A percentile compares a stretch with the other conserved stretches of the same genome.
Conservation (phyloP, 2,329 filamentous ascomycete genomes). For the Trichoderma semiorbis region DNA sequence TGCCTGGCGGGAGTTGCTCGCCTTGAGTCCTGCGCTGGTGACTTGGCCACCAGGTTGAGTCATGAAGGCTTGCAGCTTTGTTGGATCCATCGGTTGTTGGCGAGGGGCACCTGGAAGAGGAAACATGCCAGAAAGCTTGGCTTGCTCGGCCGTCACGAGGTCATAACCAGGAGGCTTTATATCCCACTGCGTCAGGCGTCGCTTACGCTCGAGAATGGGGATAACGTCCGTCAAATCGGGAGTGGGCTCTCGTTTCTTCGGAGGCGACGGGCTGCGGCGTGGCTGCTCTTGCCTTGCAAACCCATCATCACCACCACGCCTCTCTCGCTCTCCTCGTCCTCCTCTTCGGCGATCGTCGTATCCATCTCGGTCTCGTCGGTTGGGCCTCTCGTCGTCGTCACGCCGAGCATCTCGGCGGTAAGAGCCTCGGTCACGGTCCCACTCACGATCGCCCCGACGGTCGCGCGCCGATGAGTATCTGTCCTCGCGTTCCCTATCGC, state of each 20-base stretch:
- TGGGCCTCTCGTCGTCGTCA: constrained; percentile 60
- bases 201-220: constrained; percentile 80
- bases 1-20: constrained; percentile 87
- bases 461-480: constrained; percentile 70
- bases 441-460: constrained; percentile 67
- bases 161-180: constrained; percentile 98
- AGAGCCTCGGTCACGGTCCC: constrained; percentile 66
- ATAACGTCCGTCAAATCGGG: constrained; percentile 86
- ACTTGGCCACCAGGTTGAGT: constrained; percentile 73
- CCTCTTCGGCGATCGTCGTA: constrained; percentile 50
- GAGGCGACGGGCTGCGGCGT: constrained; percentile 74
- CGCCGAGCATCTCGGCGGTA: constrained; percentile 60
- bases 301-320: constrained; percentile 39
- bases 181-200: constrained; percentile 97
- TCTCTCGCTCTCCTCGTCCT: constrained; percentile 46
- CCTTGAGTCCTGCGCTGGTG: constrained; percentile 78
- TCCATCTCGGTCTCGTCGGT: constrained; percentile 56
- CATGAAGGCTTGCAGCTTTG: constrained; percentile 92
- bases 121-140: constrained; percentile 99
- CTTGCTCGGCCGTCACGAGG: constrained; percentile 96
- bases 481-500: constrained; percentile 91
- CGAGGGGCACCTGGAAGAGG: constrained; percentile 91
- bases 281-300: constrained; percentile 44
- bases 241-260: constrained; percentile 91
- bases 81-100: constrained; percentile 92